These are phyloP conservation scores for Microstegium vimineum DNA, from an alignment of 176 grass and related monocot species.

Conservation along the genomic window DNA sequence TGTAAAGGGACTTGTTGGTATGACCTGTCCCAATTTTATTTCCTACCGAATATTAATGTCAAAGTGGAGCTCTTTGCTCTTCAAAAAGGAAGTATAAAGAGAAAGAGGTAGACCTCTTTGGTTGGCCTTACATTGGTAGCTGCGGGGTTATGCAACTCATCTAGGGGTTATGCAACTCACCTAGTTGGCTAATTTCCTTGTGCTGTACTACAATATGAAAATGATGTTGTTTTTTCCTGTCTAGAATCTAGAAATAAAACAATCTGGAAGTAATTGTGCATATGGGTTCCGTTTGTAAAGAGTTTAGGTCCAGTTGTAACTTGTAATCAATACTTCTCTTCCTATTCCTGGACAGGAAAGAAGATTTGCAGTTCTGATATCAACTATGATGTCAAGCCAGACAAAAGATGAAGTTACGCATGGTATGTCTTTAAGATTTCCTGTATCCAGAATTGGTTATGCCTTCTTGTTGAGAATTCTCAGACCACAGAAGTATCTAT, in stretches of 20 bases:
- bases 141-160: neutral
- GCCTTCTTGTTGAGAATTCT: neutral
- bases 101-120: neutral
- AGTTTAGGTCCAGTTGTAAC: neutral
- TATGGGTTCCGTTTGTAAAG: neutral
- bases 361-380: slow-evolving; percentile 85
- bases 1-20: neutral
- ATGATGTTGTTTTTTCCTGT: neutral
- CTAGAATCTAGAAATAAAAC: neutral
- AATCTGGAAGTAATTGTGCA: neutral
- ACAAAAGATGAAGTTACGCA: slow-evolving; percentile 98
- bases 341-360: slow-evolving; percentile 58
- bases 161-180: neutral
- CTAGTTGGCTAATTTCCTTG: slow-evolving; percentile 1
- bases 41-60: neutral
- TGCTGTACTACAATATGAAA: slow-evolving; percentile 4
- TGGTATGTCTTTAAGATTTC: slow-evolving; percentile 41
- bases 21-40: neutral
- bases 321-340: neutral
- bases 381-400: slow-evolving; percentile 87
- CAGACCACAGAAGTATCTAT: neutral
- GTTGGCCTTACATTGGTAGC: neutral
- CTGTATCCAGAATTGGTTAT: slow-evolving; percentile 1
- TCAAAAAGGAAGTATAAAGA: neutral
- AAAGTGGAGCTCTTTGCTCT: neutral